phyloP scores from a whole-genome alignment of 176 grass and related monocot species.

The Pontederia crassipes region DNA sequence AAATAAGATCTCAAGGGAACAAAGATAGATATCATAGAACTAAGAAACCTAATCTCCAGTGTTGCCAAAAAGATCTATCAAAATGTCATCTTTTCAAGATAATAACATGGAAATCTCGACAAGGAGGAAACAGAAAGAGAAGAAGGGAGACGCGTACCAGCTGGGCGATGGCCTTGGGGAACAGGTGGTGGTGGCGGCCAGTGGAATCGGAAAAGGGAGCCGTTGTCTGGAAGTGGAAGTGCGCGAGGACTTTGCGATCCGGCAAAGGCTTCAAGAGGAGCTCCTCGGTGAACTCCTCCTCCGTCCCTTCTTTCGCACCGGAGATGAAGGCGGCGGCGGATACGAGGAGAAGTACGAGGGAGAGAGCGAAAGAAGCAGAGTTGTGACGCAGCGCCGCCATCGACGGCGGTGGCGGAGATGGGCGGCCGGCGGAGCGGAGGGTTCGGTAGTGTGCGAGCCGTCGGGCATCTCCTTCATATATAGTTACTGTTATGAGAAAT shows the following conservation, averaged over 20 bases:
- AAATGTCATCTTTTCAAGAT: too few relatives aligned
- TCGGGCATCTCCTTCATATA: too few relatives aligned
- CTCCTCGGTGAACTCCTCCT: conserved; percentile 73
- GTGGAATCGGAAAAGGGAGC: conserved; percentile 31
- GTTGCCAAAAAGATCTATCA: too few relatives aligned
- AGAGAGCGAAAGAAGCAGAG: background rate
- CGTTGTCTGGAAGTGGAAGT: conserved; percentile 77
- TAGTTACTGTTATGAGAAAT: too few relatives aligned
- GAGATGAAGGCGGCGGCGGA: conserved; percentile 4
- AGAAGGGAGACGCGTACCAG: conserved; percentile 31
- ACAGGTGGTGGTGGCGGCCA: conserved; percentile 57
- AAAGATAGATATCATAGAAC: too few relatives aligned
- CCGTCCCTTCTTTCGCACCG: background rate
- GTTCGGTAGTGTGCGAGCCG: too few relatives aligned
- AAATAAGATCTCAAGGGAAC: too few relatives aligned
- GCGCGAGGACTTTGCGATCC: conserved; percentile 66
- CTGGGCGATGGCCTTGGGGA: conserved; percentile 88
- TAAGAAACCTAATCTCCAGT: too few relatives aligned
- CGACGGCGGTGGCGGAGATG: too few relatives aligned
- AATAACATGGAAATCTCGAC: too few relatives aligned
- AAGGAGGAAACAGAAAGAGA: too few relatives aligned
- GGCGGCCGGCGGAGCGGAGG: too few relatives aligned
- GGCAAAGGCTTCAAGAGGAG: conserved; percentile 75
- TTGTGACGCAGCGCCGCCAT: background rate
- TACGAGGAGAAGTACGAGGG: conserved; percentile 11